A percentile compares a stretch with the other conserved stretches of the same genome.
phyloP scores from a whole-genome alignment of 371 early-diverging fungal species.

The Lichtheimia ramosa region DNA sequence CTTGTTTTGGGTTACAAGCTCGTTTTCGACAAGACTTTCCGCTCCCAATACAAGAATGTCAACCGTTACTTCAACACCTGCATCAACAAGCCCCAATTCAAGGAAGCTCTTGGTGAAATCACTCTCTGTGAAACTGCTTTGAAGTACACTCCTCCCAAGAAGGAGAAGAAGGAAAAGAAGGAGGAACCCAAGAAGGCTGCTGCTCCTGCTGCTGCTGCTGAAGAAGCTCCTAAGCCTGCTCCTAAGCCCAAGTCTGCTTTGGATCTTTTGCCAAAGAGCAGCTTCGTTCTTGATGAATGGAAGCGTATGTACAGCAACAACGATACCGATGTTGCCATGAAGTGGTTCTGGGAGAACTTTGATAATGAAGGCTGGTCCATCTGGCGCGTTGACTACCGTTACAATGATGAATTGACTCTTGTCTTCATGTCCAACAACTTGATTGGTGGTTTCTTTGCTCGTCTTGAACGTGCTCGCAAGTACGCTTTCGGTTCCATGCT shows the following conservation, averaged over 20 bases:
- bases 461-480: conserved; percentile 92
- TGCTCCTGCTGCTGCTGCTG: conserved; percentile 54
- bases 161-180: conserved; percentile 43
- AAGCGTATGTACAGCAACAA: conserved; percentile 98
- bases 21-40: conserved; percentile 68
- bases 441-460: conserved; percentile 90
- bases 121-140: conserved; percentile 55
- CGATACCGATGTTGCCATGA: conserved; percentile 83
- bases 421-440: conserved; percentile 89
- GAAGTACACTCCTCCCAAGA: conserved; percentile 57
- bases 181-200: conserved; percentile 43
- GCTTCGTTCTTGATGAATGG: conserved; percentile 88
- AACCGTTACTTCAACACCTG: conserved; percentile 85
- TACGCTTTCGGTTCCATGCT: conserved; percentile 92
- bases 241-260: conserved; percentile 92
- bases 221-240: conserved; percentile 52
- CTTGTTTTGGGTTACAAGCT: conserved; percentile 61
- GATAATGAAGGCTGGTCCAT: conserved; percentile 86
- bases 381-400: conserved; percentile 88
- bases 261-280: conserved; percentile 84
- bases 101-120: conserved; percentile 73
- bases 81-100: conserved; percentile 79
- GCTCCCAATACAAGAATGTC: conserved; percentile 80
- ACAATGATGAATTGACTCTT: conserved; percentile 81
- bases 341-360: conserved; percentile 93